Evolutionary conservation across 257 asterid genomes (phyloP).

Genomic region (Solanum medicagineum): DNA sequence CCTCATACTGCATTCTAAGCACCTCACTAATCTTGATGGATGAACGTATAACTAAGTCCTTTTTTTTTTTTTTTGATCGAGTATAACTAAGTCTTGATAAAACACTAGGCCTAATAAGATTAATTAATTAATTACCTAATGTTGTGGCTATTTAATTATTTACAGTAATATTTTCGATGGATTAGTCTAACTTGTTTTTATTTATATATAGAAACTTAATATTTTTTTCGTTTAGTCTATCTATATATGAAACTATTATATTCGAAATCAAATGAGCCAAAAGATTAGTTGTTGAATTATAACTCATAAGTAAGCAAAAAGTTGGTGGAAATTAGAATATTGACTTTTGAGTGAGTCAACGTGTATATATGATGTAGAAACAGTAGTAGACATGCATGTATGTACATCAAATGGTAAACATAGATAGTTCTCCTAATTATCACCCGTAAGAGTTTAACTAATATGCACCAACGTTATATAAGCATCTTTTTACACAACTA

Average conservation of each 20-base stretch:
- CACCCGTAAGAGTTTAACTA: too few relatives aligned
- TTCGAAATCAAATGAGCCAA: not conserved
- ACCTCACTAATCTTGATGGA: not conserved
- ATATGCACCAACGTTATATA: too few relatives aligned
- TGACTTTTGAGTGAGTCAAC: not conserved
- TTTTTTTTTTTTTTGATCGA: too few relatives aligned
- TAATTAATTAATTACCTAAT: not conserved
- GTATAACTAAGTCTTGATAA: not conserved
- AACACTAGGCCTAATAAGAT: not conserved
- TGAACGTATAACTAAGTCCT: not conserved
- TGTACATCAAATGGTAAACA: not conserved
- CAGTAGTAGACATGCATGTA: not conserved
- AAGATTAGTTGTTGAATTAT: not conserved
- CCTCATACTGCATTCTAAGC: not conserved
- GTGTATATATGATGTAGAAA: not conserved
- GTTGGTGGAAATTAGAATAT: not conserved
- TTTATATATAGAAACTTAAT: not conserved
- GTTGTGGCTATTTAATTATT: not conserved
- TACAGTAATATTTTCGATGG: not conserved
- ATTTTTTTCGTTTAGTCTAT: not conserved
- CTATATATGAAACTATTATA: not conserved
- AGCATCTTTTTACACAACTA: too few relatives aligned
- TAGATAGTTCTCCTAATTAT: not conserved
- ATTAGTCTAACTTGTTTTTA: not conserved
- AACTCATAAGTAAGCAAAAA: not conserved